Evolutionary conservation across 495 filamentous ascomycete genomes (phyloP), one percentile per base, ranked within the genome.

Genomic region (Neurospora sp.): DNA sequence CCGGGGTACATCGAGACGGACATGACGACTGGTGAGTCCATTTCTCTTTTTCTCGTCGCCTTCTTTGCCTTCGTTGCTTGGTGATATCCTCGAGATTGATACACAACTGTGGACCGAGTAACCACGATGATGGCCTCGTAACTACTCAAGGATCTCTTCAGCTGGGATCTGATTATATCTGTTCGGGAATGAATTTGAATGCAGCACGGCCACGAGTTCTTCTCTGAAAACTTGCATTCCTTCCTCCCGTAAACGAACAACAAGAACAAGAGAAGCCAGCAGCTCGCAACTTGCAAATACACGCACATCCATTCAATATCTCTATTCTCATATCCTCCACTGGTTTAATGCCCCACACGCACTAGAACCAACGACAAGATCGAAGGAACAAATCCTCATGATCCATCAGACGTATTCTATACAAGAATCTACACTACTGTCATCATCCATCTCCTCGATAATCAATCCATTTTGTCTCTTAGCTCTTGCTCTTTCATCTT

Each of bases 1-100:
- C 93, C 93, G 2, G 93, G 93, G 16, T 96, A 94, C 82, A 91
- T 96, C 73, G 84, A 90, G 35, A 94, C 93, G 7, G 86, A 88
- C 6, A 95, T 96, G 93, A 92, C 91, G 70, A 79, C 86, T 74
- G 85, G 92, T 94, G 83, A 74, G 84, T 80, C 4, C 6, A 5
- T n/a, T 12, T 71, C 41, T 12, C 18, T n/a, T 60, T 20, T 11
- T 11, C 69, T 62, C 20, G 60, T 74, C 35, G 2, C 12, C 2
- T 7, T 23, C 16, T 3, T 8, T 14, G 5, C 9, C 6, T 54
- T 10, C 3, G n/a, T 49, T 54, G 18, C 2, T 54, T 27, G 2
- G 11, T 60, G 11, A 49, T 49, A 11, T 11, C n/a, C 41, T n/a
- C n/a, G n/a, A n/a, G n/a, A n/a, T n/a, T n/a, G n/a, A 7, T 41